Evolutionary conservation across 371 early-diverging fungal genomes (phyloP).

Genomic region (Nematocida sp.): DNA sequence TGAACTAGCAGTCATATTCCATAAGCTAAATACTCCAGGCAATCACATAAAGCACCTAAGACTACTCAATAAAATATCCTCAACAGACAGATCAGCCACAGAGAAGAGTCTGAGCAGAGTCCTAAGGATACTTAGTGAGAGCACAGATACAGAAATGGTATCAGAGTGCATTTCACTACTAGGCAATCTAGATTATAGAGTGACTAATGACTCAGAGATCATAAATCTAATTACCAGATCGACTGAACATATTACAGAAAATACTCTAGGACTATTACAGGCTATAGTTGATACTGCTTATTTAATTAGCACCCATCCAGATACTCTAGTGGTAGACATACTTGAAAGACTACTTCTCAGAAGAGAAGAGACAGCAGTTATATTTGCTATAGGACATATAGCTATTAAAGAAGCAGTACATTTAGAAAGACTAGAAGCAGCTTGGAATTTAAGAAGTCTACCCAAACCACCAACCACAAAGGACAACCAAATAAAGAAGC

Average conservation of each 20-base stretch:
- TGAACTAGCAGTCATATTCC: not conserved
- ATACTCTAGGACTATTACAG: constrained; percentile 12
- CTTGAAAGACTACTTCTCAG: not conserved
- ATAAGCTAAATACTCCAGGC: not conserved
- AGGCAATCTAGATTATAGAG: constrained; percentile 44
- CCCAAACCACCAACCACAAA: not conserved
- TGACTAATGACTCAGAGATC: constrained; percentile 11
- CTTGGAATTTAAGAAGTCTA: constrained; percentile 42
- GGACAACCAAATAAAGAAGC: not conserved
- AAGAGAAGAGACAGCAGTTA: not conserved
- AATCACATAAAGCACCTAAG: not conserved
- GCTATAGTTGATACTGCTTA: constrained; percentile 32
- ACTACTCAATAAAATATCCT: constrained; percentile 23
- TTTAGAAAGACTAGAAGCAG: constrained; percentile 58
- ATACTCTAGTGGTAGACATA: constrained; percentile 16
- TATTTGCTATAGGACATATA: constrained; percentile 58
- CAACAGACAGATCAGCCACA: constrained; percentile 34
- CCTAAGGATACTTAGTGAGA: not conserved
- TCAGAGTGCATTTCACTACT: constrained; percentile 1
- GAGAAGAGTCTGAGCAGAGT: constrained; percentile 4
- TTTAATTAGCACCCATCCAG: constrained; percentile 31
- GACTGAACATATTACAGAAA: not conserved
- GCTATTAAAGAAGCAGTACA: constrained; percentile 58
- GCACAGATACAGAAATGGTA: not conserved
- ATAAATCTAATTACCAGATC: not conserved